A percentile compares a stretch with the other conserved stretches of the same genome.
These are phyloP conservation scores for Westerdykella aurantiaca DNA, from an alignment of 2,329 filamentous ascomycete species.

Conservation along the genomic window DNA sequence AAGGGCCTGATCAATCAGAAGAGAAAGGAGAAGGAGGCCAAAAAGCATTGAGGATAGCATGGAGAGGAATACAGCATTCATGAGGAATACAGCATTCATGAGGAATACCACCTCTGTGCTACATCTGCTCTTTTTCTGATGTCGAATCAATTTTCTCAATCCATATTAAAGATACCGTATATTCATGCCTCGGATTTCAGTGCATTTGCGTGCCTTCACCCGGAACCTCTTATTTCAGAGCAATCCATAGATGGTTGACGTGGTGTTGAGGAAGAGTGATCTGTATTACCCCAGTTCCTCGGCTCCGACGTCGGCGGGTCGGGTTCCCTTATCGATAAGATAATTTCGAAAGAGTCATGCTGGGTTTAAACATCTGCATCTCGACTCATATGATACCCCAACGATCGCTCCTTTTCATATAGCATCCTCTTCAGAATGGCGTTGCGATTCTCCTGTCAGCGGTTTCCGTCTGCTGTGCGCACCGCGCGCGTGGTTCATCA, in stretches of 20 bases:
- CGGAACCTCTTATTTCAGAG: too few relatives aligned
- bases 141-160: too few relatives aligned
- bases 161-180: too few relatives aligned
- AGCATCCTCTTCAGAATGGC: slow-evolving; percentile 17
- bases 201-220: too few relatives aligned
- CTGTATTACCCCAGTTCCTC: too few relatives aligned
- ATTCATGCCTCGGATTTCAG: too few relatives aligned
- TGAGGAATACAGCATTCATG: too few relatives aligned
- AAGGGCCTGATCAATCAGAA: slow-evolving; percentile 22
- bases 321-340: neutral
- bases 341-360: neutral
- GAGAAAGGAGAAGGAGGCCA: slow-evolving; percentile 27
- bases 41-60: slow-evolving; percentile 23
- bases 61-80: too few relatives aligned
- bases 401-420: neutral
- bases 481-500: slow-evolving; percentile 17
- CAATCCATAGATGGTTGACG: too few relatives aligned
- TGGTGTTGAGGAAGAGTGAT: too few relatives aligned
- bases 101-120: too few relatives aligned
- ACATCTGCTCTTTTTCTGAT: too few relatives aligned
- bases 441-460: slow-evolving; percentile 25
- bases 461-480: slow-evolving; percentile 22
- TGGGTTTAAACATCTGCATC: neutral
- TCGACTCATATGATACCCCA: neutral
- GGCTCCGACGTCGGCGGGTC: neutral